A percentile compares a stretch with the other conserved stretches of the same genome.
Conservation (phyloP, 2,329 filamentous ascomycete genomes). For the Talaromyces sp. region DNA sequence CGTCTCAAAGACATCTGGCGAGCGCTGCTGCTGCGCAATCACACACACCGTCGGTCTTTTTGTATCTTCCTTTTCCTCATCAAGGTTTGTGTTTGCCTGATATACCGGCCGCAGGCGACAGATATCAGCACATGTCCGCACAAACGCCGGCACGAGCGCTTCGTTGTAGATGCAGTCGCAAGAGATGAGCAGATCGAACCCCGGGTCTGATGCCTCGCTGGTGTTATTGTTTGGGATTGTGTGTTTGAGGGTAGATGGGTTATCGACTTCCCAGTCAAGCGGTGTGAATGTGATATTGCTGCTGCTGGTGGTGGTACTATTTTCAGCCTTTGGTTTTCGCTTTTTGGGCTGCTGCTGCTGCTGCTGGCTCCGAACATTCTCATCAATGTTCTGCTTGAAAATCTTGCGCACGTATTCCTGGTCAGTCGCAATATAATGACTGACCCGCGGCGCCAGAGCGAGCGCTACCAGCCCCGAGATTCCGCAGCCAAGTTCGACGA, state of each 20-base stretch:
- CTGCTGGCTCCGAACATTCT: constrained; percentile 19
- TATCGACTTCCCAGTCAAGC: constrained; percentile 76
- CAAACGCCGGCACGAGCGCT: constrained; percentile 71
- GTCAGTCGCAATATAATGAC: constrained; percentile 74
- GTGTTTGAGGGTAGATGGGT: constrained; percentile 25
- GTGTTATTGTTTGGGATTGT: constrained; percentile 24
- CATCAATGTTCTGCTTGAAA: constrained; percentile 68
- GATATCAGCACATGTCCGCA: constrained; percentile 72
- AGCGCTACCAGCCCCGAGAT: constrained; percentile 76
- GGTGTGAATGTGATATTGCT: constrained; percentile 50
- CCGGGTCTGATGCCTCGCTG: constrained; percentile 16
- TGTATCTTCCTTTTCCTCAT: not conserved
- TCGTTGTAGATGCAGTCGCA: constrained; percentile 98
- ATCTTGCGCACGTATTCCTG: constrained; percentile 77
- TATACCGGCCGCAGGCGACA: constrained; percentile 54
- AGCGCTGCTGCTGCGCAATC: constrained; percentile 82
- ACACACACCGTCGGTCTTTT: constrained; percentile 62
- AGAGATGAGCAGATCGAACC: constrained; percentile 71
- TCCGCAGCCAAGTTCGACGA: constrained; percentile 84
- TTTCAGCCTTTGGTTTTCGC: not conserved
- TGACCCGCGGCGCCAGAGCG: constrained; percentile 57
- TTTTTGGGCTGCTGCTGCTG: not conserved
- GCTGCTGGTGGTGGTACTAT: constrained; percentile 8
- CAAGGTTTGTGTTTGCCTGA: constrained; percentile 8
- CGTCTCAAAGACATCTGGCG: constrained; percentile 74